Evolutionary conservation across 352 stramenopile genomes (phyloP).

Genomic region (Phytophthora cajani): DNA sequence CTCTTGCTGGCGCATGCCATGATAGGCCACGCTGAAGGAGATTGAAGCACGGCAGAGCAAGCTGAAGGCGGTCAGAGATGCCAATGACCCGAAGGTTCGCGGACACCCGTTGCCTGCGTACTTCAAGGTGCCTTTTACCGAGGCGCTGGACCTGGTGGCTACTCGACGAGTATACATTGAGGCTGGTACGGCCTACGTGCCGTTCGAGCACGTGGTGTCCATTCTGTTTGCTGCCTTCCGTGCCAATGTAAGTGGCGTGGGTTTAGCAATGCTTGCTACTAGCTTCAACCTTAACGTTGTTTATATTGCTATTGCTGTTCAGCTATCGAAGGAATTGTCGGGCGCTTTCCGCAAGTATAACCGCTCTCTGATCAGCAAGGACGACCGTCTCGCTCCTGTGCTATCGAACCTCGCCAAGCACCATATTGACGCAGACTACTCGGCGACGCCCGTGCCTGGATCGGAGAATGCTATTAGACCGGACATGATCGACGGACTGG

Average conservation of each 20-base stretch:
- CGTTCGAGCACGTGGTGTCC: slow-evolving; percentile 93
- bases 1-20: not conserved
- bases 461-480: slow-evolving; percentile 83
- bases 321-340: slow-evolving; percentile 93
- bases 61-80: slow-evolving; percentile 77
- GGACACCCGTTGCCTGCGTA: slow-evolving; percentile 74
- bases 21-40: slow-evolving; percentile 64
- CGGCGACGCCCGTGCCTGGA: slow-evolving; percentile 39
- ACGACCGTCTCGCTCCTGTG: slow-evolving; percentile 94
- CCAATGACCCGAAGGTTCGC: slow-evolving; percentile 57
- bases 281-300: not conserved
- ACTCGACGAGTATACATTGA: slow-evolving; percentile 95
- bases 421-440: slow-evolving; percentile 94
- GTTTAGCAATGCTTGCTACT: not conserved
- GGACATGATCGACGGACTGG: slow-evolving; percentile 92
- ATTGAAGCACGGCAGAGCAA: slow-evolving; percentile 66
- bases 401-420: slow-evolving; percentile 97
- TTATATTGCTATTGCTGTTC: slow-evolving; percentile 13
- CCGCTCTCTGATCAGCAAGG: slow-evolving; percentile 90
- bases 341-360: slow-evolving; percentile 90
- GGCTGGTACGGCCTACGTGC: slow-evolving; percentile 95
- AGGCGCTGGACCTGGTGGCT: slow-evolving; percentile 94
- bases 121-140: slow-evolving; percentile 97
- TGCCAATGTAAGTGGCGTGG: slow-evolving; percentile 60
- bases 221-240: slow-evolving; percentile 95